Conservation (phyloP, 75 land plant genomes). For the Sequoiadendron giganteum region DNA sequence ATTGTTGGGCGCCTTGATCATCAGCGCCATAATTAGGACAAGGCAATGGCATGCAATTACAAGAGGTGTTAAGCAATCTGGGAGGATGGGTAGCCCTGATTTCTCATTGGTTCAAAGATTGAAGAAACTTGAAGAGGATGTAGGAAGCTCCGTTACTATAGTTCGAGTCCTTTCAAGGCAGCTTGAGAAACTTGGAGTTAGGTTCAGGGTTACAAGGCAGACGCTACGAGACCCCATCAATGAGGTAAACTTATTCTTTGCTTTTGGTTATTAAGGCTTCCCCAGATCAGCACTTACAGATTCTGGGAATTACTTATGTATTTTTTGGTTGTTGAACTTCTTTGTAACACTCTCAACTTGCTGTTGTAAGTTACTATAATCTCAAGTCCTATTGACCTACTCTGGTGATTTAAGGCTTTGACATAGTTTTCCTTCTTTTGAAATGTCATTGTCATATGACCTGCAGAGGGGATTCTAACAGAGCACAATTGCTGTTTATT, state of each 20-base stretch:
- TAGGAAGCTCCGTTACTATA: constrained; percentile 51
- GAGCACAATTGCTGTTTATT: not conserved
- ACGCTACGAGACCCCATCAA: constrained; percentile 79
- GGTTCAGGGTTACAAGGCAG: constrained; percentile 81
- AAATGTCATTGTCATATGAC: constrained; percentile 1
- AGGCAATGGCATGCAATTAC: constrained; percentile 48
- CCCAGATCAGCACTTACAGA: not conserved
- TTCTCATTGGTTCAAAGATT: constrained; percentile 64
- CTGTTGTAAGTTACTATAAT: not conserved
- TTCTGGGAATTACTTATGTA: not conserved
- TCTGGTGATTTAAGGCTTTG: not conserved
- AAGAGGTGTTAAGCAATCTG: constrained; percentile 8
- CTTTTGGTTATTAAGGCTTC: not conserved
- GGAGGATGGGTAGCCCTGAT: constrained; percentile 13
- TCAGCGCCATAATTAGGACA: constrained; percentile 49
- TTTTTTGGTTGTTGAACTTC: not conserved
- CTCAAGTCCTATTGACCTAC: not conserved
- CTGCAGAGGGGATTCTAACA: not conserved
- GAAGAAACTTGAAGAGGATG: constrained; percentile 73
- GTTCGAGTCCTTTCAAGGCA: constrained; percentile 70
- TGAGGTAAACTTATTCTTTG: constrained; percentile 46
- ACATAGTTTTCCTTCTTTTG: not conserved
- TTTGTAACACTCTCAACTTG: not conserved
- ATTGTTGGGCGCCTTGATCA: constrained; percentile 49
- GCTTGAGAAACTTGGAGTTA: constrained; percentile 88